Base-by-base conservation (phyloP, 768 basidiomycete genomes). In the Candolleomyces aberdarensis region DNA sequence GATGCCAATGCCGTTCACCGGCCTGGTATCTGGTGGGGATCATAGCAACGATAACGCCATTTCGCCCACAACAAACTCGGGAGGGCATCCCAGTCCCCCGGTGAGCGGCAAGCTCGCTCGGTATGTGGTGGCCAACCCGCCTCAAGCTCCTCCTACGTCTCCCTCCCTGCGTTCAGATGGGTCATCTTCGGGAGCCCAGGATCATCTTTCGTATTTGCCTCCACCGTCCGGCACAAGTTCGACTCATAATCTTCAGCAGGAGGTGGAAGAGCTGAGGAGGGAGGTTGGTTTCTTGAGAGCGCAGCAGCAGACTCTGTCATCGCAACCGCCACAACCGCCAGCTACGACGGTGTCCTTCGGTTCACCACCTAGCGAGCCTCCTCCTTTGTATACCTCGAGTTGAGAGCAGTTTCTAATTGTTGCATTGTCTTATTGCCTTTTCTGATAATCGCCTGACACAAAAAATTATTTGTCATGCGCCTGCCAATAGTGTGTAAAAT, bases 241-340 rank as follows among this genome's bases (percentile, higher is more conserved):
- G 36, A n/a, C 54, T 36, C 54, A 26, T 3, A 32, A 57, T 15
- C 56, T 44, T 13, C 56, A 55, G 17, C 26, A 40, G 22, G 54
- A 57, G 43, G 56, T 57, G 41, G 56, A 57, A 32, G 41, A 44
- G 15, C 17, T 57, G 56, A 43, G 56, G 29, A n/a, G 56, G 56
- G 56, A 57, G 20, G 56, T 57, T 43, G 11, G 17, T 14, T 11
- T 26, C 1, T n/a, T 57, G 5, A 17, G 56, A 13, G 56, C 56
- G 20, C 36, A 57, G 56, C 46, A 47, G 46, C 46, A 47, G 46
- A 11, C 36, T 8, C 36, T 5, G 36, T 36, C 36, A 1, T 36
- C 36, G 36, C 11, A 26, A 26, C 26, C 11, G 36, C 11, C 36
- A 36, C 36, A 5, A 36, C 36, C 36, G 1, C 36, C 5, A 8